Base-by-base conservation (phyloP, 1,284 basidiomycete genomes). In the Pterula multifida region DNA sequence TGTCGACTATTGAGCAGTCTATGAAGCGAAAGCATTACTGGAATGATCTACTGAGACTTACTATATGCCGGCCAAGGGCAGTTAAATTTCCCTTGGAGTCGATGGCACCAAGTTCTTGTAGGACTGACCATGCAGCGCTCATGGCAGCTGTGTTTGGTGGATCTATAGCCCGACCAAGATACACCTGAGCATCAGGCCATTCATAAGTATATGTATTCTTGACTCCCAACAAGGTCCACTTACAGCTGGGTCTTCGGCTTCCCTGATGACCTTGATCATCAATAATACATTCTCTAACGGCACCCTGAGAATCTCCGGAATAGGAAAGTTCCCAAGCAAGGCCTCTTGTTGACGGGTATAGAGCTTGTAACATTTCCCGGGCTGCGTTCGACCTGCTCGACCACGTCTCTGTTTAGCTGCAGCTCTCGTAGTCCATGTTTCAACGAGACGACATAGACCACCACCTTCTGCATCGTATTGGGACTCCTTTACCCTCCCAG, bases 401-500 rank as follows among this genome's bases (percentile, higher is more conserved):
- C 93, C 94, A 49, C 92, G 72, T 49, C 93, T 75, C 62, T 97
- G 93, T 55, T 77, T 74, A 3, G 84, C 88, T 2, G 88, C 85
- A 0, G 94, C 93, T 39, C 78, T 78, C 17, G 84, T 87, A 35
- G 87, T 75, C 80, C 84, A 92, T 48, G 75, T 76, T 61, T 97
- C 93, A 3, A 79, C 76, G 23, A 97, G 68, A 47, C 75, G 71
- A 26, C 90, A 87, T 56, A 97, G 68, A 24, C 87, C 81, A 24
- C 87, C 81, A 6, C 73, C 79, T 39, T 85, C 82, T 0, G 84
- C 68, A 58, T 94, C 90, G 61, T 86, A 93, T 53, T 79, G 78
- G 2, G 79, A 91, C 68, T 96, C 91, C 65, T 96, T 96, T 60
- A 92, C 90, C 61, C 83, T 85, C 1, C 94, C 94, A 0, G 79